phyloP scores from a whole-genome alignment of 2,329 filamentous ascomycete species.

The Neopestalotiopsis rosae region DNA sequence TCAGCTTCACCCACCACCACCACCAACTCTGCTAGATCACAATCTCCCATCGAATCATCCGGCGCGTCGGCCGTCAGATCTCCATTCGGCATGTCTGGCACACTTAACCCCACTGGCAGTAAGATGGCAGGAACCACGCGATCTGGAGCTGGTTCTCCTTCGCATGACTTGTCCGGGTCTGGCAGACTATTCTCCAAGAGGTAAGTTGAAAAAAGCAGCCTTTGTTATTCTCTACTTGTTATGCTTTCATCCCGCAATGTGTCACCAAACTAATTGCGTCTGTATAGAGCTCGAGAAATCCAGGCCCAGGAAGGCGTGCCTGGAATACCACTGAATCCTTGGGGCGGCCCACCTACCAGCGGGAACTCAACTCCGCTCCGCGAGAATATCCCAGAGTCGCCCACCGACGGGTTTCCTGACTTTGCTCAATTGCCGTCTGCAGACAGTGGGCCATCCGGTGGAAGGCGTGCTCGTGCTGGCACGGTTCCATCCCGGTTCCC shows the following conservation, averaged over 20 bases:
- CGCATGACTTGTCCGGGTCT: conserved; percentile 80
- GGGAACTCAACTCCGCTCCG: conserved; percentile 95
- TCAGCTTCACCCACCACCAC: conserved; percentile 81
- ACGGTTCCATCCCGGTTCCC: conserved; percentile 97
- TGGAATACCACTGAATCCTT: conserved; percentile 74
- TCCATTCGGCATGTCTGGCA: conserved; percentile 72
- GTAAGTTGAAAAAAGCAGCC: conserved; percentile 50
- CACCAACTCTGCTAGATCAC: conserved; percentile 55
- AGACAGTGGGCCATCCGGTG: conserved; percentile 66
- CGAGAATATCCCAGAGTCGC: conserved; percentile 97
- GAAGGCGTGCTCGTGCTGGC: conserved; percentile 83
- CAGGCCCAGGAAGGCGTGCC: conserved; percentile 81
- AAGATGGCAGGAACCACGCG: conserved; percentile 68
- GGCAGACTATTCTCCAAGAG: conserved; percentile 86
- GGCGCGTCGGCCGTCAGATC: conserved; percentile 63
- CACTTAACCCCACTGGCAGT: conserved; percentile 62
- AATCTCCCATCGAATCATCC: conserved; percentile 76
- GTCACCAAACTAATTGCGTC: neutral
- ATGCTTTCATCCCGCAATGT: neutral
- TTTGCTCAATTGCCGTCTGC: conserved; percentile 76
- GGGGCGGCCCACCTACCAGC: conserved; percentile 95
- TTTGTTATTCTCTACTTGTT: too few relatives aligned
- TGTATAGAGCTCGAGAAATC: conserved; percentile 84
- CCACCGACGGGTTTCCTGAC: conserved; percentile 93
- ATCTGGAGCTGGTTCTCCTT: conserved; percentile 93